Evolutionary conservation across 352 stramenopile genomes (phyloP).

Genomic region (Pseudoperonospora humuli): DNA sequence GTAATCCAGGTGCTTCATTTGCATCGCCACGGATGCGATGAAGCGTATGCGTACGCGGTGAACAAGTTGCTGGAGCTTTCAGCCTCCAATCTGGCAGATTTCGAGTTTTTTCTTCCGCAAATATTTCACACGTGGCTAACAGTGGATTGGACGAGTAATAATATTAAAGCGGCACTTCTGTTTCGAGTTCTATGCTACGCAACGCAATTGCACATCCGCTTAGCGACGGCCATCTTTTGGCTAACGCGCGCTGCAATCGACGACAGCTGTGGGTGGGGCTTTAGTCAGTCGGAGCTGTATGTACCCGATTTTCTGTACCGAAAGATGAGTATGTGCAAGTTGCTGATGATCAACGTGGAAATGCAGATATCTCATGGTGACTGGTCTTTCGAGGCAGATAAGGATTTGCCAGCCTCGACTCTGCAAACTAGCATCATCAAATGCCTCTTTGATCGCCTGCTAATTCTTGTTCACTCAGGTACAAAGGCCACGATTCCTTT

Average conservation of each 20-base stretch:
- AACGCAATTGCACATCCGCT: conserved; percentile 64
- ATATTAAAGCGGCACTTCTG: conserved; percentile 64
- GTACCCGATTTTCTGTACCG: conserved; percentile 69
- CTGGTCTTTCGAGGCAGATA: conserved; percentile 53
- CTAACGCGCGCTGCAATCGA: conserved; percentile 67
- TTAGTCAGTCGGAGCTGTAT: conserved; percentile 66
- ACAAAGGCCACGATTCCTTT: conserved; percentile 29
- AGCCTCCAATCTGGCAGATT: conserved; percentile 55
- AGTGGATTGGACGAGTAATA: conserved; percentile 67
- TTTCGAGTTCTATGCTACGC: conserved; percentile 68
- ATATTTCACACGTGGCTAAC: conserved; percentile 82
- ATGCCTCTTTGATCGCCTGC: conserved; percentile 53
- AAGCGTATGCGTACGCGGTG: conserved; percentile 60
- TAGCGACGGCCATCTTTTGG: conserved; percentile 79
- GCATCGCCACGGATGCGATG: conserved; percentile 64
- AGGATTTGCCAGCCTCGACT: conserved; percentile 54
- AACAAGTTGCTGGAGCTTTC: conserved; percentile 67
- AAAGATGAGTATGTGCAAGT: conserved; percentile 77
- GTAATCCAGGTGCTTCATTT: conserved; percentile 79
- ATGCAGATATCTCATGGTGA: conserved; percentile 63
- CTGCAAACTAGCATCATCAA: conserved; percentile 55
- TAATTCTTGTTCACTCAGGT: conserved; percentile 38
- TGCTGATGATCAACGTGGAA: conserved; percentile 77
- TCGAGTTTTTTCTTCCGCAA: conserved; percentile 81
- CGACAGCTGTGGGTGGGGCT: conserved; percentile 73